A percentile compares a stretch with the other conserved stretches of the same genome.
Evolutionary conservation across 768 basidiomycete genomes (phyloP).

Genomic region (Lactarius quietus): DNA sequence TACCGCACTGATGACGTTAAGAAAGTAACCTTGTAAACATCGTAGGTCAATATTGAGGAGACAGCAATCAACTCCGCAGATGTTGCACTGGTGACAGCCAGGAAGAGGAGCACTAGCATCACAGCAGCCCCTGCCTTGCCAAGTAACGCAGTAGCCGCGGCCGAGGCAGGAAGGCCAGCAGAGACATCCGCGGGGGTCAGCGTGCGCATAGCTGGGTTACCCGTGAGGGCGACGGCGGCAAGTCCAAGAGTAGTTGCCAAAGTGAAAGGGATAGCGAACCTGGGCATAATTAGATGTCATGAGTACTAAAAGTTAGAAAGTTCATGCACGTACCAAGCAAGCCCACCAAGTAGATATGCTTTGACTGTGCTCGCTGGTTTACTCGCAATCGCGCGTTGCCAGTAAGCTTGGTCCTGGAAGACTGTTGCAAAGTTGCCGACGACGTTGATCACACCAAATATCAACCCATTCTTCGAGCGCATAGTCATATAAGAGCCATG

Average conservation of each 20-base stretch:
- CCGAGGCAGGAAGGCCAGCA: slow-evolving; percentile 83
- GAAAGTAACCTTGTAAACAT: slow-evolving; percentile 65
- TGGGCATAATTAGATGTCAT: slow-evolving; percentile 24
- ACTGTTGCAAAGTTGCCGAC: slow-evolving; percentile 78
- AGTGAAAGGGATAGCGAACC: slow-evolving; percentile 83
- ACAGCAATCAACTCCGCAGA: slow-evolving; percentile 92
- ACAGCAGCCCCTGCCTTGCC: slow-evolving; percentile 77
- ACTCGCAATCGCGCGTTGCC: slow-evolving; percentile 89
- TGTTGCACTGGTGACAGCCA: slow-evolving; percentile 83
- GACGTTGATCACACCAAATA: slow-evolving; percentile 80
- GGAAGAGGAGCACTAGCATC: slow-evolving; percentile 76
- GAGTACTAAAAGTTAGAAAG: neutral
- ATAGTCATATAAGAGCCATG: slow-evolving; percentile 73
- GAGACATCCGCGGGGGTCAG: slow-evolving; percentile 65
- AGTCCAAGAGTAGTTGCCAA: slow-evolving; percentile 88
- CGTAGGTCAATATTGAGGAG: slow-evolving; percentile 78
- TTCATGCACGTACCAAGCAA: slow-evolving; percentile 63
- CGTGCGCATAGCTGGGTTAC: slow-evolving; percentile 50
- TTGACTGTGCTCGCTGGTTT: slow-evolving; percentile 83
- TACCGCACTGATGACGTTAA: neutral
- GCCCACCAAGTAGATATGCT: slow-evolving; percentile 84
- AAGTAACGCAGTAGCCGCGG: slow-evolving; percentile 77
- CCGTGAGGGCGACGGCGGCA: slow-evolving; percentile 76
- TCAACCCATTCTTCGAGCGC: slow-evolving; percentile 54
- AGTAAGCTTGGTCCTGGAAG: slow-evolving; percentile 66